A percentile compares a stretch with the other conserved stretches of the same genome.
These are phyloP conservation scores for Pyropia yezoensis DNA, from an alignment of 23 red algal species.

Conservation along the genomic window DNA sequence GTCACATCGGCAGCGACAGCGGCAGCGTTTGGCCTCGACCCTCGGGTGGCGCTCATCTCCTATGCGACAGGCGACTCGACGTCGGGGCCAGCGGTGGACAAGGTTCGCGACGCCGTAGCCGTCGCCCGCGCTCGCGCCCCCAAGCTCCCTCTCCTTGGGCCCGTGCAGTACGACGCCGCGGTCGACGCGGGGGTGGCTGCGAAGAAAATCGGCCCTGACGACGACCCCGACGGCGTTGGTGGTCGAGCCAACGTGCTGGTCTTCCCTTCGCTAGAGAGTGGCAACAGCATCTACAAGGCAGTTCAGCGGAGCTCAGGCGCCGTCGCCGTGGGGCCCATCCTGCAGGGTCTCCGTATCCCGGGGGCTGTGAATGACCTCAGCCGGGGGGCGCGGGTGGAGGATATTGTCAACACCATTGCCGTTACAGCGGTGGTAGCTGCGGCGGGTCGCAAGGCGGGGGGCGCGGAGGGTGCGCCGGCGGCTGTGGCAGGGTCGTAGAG, in stretches of 20 bases:
- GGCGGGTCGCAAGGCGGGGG: no score
- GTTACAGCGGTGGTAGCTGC: conserved; percentile 1
- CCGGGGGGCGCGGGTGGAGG: conserved; percentile 1
- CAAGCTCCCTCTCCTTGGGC: background rate
- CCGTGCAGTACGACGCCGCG: conserved; percentile 15
- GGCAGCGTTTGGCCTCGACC: conserved; percentile 7
- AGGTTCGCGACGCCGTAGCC: conserved; percentile 10
- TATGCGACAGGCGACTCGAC: conserved; percentile 6
- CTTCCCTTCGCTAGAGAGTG: conserved; percentile 1
- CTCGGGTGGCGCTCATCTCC: conserved; percentile 11
- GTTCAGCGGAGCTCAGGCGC: conserved; percentile 12
- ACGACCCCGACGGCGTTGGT: background rate
- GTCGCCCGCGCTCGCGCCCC: background rate
- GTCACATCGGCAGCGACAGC: background rate
- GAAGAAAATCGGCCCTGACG: background rate
- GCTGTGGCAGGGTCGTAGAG: no score
- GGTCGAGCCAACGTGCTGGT: conserved; percentile 17
- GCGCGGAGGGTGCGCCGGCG: no score
- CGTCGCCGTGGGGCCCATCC: conserved; percentile 7
- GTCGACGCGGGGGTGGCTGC: background rate
- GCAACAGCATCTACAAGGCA: conserved; percentile 18
- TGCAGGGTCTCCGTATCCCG: conserved; percentile 10
- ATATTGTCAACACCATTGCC: conserved; percentile 10
- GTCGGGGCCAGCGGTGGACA: conserved; percentile 1
- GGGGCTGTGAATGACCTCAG: conserved; percentile 6